Base-by-base conservation (phyloP, 805 yeast species). In the Metschnikowia hibisci region DNA sequence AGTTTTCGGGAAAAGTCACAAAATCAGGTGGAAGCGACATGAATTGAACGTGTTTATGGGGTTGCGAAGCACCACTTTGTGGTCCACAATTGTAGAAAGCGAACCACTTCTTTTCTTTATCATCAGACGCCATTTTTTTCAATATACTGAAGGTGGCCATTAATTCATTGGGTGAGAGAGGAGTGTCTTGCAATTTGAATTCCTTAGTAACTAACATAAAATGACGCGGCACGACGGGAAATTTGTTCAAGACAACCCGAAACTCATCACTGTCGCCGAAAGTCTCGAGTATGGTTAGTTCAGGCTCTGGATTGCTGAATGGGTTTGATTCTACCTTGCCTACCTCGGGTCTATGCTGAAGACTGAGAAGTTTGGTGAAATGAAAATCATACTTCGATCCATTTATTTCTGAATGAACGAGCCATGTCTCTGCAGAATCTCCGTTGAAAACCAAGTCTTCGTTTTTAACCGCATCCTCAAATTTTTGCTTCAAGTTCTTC, bases 31-130 rank as follows among this genome's bases (percentile, higher is more conserved):
- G 95, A 34, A 86, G 67, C 34, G 80, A 72, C 75, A 91, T 69
- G 63, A 90, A 81, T 64, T 93, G 99, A 49, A 93, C 64, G 64
- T 91, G 99, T 60, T 87, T 88, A 67, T 91, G 99, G 37, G 86
- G 83, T 57, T 89, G 93, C 0, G 96, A 88, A n/a, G 96, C 96
- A 1, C 98, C 99, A 48, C 95, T 80, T 53, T 80, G 74, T 14
- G 81, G 80, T 6, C 99, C 99, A 57, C 87, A 81, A 63, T 91
- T 91, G 74, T 80, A 91, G 63, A 91, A 91, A 0, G 89, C 89
- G 60, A 90, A 71, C 73, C 86, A 83, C 44, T 77, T 72, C 12
- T 61, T 67, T 16, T 60, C 39, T 49, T 47, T 61, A 43, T 63
- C 62, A 4, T 46, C 52, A 9, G 54, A 45, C 54, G 79, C 78